Percentiles rank a stretch among this genome's conserved stretches.
These are phyloP conservation scores for Pseudogymnoascus verrucosus DNA, from an alignment of 2,329 filamentous ascomycete species.

Conservation along the genomic window DNA sequence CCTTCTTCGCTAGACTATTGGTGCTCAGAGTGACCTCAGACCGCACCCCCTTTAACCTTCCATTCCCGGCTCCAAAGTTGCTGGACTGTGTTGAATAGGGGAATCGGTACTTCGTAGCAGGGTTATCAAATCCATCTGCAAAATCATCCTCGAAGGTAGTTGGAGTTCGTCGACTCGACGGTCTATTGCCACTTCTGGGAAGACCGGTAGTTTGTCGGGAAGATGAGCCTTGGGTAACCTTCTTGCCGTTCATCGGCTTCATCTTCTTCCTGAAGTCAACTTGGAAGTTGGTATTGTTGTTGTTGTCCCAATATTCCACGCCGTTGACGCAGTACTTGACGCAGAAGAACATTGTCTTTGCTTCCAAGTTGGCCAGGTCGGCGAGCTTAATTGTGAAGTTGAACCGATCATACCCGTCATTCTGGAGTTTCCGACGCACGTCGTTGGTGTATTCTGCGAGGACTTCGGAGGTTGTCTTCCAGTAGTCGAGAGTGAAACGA, in stretches of 20 bases:
- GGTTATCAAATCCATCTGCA: conserved; percentile 43
- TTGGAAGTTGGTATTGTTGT: conserved; percentile 78
- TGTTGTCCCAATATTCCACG: conserved; percentile 94
- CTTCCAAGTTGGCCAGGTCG: conserved; percentile 83
- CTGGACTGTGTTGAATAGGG: conserved; percentile 12
- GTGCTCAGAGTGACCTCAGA: conserved; percentile 50
- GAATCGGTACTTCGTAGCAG: conserved; percentile 32
- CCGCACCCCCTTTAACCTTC: conserved; percentile 64
- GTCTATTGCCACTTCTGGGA: conserved; percentile 57
- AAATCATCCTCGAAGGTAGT: conserved; percentile 64
- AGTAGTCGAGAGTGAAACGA: conserved; percentile 93
- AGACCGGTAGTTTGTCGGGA: conserved; percentile 46
- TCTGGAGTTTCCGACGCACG: conserved; percentile 56
- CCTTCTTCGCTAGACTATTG: conserved; percentile 28
- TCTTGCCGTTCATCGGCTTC: conserved; percentile 52
- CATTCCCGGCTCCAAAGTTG: conserved; percentile 24
- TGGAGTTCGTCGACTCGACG: conserved; percentile 41
- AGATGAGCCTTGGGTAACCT: conserved; percentile 40
- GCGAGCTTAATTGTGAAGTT: conserved; percentile 89
- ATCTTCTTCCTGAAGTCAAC: conserved; percentile 83
- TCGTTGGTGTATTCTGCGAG: conserved; percentile 80
- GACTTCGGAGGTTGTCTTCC: conserved; percentile 97
- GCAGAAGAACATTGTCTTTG: conserved; percentile 88
- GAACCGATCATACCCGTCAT: conserved; percentile 75
- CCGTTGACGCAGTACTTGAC: conserved; percentile 79